Evolutionary conservation across 768 basidiomycete genomes (phyloP).

Genomic region (Astraeus odoratus): DNA sequence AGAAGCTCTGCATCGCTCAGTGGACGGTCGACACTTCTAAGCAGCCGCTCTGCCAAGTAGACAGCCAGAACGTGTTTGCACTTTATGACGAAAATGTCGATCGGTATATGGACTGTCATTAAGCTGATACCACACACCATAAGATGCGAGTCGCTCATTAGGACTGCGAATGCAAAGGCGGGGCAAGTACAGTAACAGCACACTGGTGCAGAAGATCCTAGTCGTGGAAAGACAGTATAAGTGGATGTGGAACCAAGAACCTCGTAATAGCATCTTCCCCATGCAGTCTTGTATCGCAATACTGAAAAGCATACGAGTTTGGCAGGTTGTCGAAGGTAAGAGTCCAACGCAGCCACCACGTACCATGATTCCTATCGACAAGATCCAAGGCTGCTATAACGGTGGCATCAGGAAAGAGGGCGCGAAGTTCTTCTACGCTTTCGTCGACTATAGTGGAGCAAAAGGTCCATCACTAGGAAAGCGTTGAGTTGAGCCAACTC

Average conservation of each 20-base stretch:
- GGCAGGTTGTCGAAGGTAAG: not conserved
- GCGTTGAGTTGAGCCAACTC: constrained; percentile 7
- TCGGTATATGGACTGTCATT: not conserved
- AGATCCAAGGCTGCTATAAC: constrained; percentile 69
- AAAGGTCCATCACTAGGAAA: not conserved
- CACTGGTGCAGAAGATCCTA: constrained; percentile 34
- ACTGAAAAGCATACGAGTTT: constrained; percentile 34
- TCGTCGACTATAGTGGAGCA: constrained; percentile 39
- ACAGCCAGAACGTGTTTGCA: constrained; percentile 78
- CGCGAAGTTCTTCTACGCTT: constrained; percentile 45
- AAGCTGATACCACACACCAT: constrained; percentile 46
- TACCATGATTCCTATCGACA: constrained; percentile 67
- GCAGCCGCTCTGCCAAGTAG: constrained; percentile 49
- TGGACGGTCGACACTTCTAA: constrained; percentile 43
- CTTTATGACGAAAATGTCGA: constrained; percentile 29
- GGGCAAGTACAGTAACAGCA: constrained; percentile 70
- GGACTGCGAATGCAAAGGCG: constrained; percentile 59
- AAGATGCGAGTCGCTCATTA: constrained; percentile 51
- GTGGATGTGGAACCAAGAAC: constrained; percentile 60
- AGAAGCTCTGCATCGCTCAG: constrained; percentile 44
- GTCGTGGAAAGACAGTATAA: constrained; percentile 48
- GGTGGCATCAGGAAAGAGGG: constrained; percentile 55
- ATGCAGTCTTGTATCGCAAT: constrained; percentile 49
- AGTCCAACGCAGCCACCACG: constrained; percentile 6
- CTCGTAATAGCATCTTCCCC: constrained; percentile 56